phyloP scores from a whole-genome alignment of 768 basidiomycete species.

The Dioszegia aurantiaca region DNA sequence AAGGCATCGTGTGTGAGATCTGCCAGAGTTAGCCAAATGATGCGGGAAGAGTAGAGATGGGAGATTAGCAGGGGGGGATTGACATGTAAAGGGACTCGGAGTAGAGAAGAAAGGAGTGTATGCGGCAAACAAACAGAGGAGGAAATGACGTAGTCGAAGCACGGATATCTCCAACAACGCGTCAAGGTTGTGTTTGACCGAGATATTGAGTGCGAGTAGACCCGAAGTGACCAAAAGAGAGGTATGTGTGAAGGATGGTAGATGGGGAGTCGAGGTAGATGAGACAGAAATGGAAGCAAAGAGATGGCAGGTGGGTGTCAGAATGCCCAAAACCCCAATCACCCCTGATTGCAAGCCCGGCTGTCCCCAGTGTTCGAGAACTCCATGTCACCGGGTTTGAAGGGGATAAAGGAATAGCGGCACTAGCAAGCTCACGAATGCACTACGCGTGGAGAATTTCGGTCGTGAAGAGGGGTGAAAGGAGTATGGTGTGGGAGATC shows the following conservation, averaged over 20 bases:
- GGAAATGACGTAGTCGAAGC: no score
- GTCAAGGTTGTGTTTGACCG: no score
- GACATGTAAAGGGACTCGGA: not conserved
- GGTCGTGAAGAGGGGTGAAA: not conserved
- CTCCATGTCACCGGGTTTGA: not conserved
- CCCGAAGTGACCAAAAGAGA: no score
- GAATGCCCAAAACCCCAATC: not conserved
- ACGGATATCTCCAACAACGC: no score
- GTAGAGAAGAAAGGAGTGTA: not conserved
- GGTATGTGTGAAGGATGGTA: no score
- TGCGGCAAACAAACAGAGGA: no score
- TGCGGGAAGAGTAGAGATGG: conserved; percentile 1
- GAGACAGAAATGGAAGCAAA: not conserved
- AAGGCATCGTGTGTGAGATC: conserved; percentile 41
- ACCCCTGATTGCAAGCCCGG: conserved; percentile 3
- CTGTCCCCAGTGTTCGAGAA: not conserved
- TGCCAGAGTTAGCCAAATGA: conserved; percentile 2
- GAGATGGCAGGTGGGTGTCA: not conserved
- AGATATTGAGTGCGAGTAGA: no score
- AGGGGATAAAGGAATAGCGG: conserved; percentile 2
- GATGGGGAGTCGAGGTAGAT: no score
- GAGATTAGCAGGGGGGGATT: not conserved
- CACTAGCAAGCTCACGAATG: not conserved
- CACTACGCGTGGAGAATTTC: not conserved
- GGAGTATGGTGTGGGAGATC: no score